These are phyloP conservation scores for Lentinula boryana DNA, from an alignment of 768 basidiomycete genomes.

Conservation along the genomic window DNA sequence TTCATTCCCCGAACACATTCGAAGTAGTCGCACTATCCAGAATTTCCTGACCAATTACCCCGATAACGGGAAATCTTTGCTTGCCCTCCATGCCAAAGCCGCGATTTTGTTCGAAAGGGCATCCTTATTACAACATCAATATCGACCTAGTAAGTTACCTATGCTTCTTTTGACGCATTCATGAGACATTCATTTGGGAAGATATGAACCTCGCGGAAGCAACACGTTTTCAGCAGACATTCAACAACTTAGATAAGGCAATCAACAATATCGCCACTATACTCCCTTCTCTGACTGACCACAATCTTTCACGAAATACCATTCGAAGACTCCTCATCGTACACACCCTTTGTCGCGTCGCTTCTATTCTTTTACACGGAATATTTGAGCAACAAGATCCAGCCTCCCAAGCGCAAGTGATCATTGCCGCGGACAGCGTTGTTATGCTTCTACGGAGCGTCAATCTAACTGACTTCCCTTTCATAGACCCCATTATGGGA, in stretches of 20 bases:
- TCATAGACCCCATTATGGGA: slow-evolving; percentile 13
- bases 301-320: background rate
- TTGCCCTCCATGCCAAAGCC: slow-evolving; percentile 13
- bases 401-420: slow-evolving; percentile 1
- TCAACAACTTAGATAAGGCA: slow-evolving; percentile 6
- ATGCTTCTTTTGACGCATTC: background rate
- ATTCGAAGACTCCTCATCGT: slow-evolving; percentile 5
- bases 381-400: slow-evolving; percentile 5
- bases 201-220: slow-evolving; percentile 4
- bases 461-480: slow-evolving; percentile 8
- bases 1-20: background rate
- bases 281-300: background rate
- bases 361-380: slow-evolving; percentile 11
- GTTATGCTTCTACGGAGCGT: slow-evolving; percentile 5
- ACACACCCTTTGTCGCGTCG: slow-evolving; percentile 10
- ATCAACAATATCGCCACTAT: slow-evolving; percentile 7
- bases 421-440: slow-evolving; percentile 7
- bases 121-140: slow-evolving; percentile 5
- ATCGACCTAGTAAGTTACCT: slow-evolving; percentile 7
- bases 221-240: slow-evolving; percentile 3
- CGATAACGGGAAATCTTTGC: slow-evolving; percentile 8
- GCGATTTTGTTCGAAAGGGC: slow-evolving; percentile 12
- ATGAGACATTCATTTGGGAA: background rate
- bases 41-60: slow-evolving; percentile 10
- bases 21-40: slow-evolving; percentile 10